Conservation (phyloP, 441 rosid species). For the Syzygium malaccense region DNA sequence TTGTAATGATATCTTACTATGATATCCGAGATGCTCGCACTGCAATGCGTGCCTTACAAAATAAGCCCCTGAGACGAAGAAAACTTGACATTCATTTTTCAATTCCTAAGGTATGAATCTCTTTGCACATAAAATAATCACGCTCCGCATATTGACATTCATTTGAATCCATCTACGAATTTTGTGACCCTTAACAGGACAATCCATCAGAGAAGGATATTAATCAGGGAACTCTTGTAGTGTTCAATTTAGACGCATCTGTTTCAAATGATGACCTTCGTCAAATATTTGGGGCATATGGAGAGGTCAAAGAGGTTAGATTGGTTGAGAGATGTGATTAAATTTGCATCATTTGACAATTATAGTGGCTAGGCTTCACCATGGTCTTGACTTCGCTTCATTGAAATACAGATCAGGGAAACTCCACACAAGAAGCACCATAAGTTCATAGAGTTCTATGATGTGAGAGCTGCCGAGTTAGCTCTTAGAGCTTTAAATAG, state of each 20-base stretch:
- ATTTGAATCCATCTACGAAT: not conserved
- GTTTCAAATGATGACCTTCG: slow-evolving; percentile 81
- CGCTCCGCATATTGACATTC: not conserved
- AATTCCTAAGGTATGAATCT: slow-evolving; percentile 62
- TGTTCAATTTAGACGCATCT: slow-evolving; percentile 74
- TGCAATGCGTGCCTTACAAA: slow-evolving; percentile 83
- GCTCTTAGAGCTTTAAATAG: slow-evolving; percentile 76
- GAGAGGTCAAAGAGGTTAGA: slow-evolving; percentile 81
- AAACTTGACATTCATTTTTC: slow-evolving; percentile 87
- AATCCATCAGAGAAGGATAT: slow-evolving; percentile 85
- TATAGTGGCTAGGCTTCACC: not conserved
- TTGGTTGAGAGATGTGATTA: not conserved
- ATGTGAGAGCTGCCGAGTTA: slow-evolving; percentile 78
- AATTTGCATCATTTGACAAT: not conserved
- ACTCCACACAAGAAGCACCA: slow-evolving; percentile 80
- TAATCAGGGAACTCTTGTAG: slow-evolving; percentile 86
- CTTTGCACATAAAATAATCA: not conserved
- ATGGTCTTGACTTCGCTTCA: not conserved
- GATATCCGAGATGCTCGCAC: slow-evolving; percentile 85
- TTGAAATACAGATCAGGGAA: slow-evolving; percentile 68
- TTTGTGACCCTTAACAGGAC: slow-evolving; percentile 32
- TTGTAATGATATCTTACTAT: slow-evolving; percentile 89
- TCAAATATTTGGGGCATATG: slow-evolving; percentile 68
- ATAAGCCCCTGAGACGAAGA: slow-evolving; percentile 74
- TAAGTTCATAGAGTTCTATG: slow-evolving; percentile 81